These are phyloP conservation scores for Pouteria campechiana DNA, from an alignment of 179 eudicot species.

Conservation along the genomic window DNA sequence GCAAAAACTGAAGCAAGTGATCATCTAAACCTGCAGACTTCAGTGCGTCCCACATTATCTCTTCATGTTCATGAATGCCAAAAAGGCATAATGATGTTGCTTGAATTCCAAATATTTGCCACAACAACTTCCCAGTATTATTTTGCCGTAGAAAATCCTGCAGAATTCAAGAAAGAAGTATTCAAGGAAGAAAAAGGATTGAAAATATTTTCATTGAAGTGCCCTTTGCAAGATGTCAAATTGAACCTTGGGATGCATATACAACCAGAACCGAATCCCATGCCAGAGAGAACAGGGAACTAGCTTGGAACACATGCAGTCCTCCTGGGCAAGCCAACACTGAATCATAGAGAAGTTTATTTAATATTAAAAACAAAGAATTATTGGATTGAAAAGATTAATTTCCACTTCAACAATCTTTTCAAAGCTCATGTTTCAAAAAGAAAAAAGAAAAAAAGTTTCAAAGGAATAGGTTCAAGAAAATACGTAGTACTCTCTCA, in stretches of 20 bases:
- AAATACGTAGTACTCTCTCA: no score
- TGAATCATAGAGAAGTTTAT: slow-evolving; percentile 7
- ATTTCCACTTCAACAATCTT: background rate
- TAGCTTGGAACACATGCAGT: slow-evolving; percentile 81
- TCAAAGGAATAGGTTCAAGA: no score
- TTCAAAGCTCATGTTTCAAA: background rate
- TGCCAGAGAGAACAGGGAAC: slow-evolving; percentile 44
- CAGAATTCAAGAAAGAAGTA: background rate
- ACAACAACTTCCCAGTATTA: slow-evolving; percentile 91
- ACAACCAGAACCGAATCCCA: slow-evolving; percentile 74
- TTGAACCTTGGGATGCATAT: slow-evolving; percentile 97
- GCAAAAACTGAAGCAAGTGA: no score
- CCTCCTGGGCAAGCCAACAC: slow-evolving; percentile 93
- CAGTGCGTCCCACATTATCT: slow-evolving; percentile 88
- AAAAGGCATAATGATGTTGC: slow-evolving; percentile 76
- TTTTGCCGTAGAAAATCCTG: slow-evolving; percentile 95
- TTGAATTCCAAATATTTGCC: slow-evolving; percentile 92
- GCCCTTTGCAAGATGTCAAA: no score
- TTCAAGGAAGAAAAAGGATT: background rate
- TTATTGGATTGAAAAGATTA: background rate
- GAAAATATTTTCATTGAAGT: background rate
- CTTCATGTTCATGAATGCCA: slow-evolving; percentile 88
- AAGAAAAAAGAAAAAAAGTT: background rate
- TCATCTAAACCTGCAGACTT: slow-evolving; percentile 62
- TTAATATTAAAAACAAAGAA: background rate